A percentile compares a stretch with the other conserved stretches of the same genome.
Conservation (phyloP, 2,329 filamentous ascomycete species). For the Arthrobotrys pseudoclavata region DNA sequence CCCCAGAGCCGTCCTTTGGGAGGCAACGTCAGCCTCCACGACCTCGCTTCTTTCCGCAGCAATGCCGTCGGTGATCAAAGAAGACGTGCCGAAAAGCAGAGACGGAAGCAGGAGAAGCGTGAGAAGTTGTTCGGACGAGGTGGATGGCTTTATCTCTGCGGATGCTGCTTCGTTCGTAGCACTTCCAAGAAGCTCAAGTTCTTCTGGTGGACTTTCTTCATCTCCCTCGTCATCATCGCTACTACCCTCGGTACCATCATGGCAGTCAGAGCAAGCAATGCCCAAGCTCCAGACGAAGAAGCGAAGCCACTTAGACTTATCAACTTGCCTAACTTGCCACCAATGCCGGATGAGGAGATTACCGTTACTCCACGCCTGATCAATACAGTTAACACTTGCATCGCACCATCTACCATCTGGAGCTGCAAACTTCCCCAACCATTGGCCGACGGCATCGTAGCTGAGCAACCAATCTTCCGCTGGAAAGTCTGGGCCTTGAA, state of each 20-base stretch:
- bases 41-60: conserved; percentile 41
- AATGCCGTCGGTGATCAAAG: conserved; percentile 30
- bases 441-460: conserved; percentile 24
- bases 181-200: conserved; percentile 50
- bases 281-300: conserved; percentile 19
- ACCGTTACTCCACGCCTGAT: conserved; percentile 48
- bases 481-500: conserved; percentile 50
- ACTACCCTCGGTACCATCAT: conserved; percentile 23
- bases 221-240: conserved; percentile 36
- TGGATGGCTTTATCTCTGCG: conserved; percentile 44
- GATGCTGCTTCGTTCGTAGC: conserved; percentile 53
- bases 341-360: conserved; percentile 43
- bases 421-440: conserved; percentile 56
- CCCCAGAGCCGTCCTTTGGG: conserved; percentile 9
- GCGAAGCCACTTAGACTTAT: conserved; percentile 31
- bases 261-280: conserved; percentile 52
- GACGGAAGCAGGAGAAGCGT: conserved; percentile 52
- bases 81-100: conserved; percentile 46
- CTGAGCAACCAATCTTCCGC: conserved; percentile 39
- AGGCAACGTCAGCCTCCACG: conserved; percentile 25
- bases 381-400: conserved; percentile 49
- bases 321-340: conserved; percentile 33
- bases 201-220: conserved; percentile 52
- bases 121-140: conserved; percentile 45
- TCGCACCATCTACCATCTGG: conserved; percentile 53